phyloP scores from a whole-genome alignment of 345 rosid species.

The Populus alba region DNA sequence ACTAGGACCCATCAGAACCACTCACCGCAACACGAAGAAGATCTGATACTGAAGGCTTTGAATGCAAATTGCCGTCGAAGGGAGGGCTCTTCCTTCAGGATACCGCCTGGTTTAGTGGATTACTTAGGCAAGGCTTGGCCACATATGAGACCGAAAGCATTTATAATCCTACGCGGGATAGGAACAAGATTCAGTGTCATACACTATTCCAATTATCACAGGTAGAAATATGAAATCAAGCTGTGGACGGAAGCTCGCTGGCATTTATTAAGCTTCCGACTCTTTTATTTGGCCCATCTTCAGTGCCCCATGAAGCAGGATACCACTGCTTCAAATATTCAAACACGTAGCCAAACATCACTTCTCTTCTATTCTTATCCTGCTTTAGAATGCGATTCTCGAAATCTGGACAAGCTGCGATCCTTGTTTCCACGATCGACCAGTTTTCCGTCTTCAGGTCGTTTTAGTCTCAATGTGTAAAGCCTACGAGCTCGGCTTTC shows the following conservation, averaged over 20 bases:
- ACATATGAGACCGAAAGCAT: slow-evolving; percentile 8
- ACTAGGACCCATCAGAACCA: background rate
- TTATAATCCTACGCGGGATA: slow-evolving; percentile 2
- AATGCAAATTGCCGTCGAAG: slow-evolving; percentile 21
- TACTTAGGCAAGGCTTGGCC: background rate
- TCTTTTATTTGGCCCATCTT: background rate
- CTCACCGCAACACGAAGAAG: background rate
- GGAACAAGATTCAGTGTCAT: slow-evolving; percentile 8
- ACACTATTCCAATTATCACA: background rate
- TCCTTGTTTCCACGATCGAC: background rate
- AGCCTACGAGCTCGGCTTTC: background rate
- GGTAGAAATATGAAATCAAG: background rate
- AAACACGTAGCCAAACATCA: background rate
- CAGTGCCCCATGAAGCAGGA: slow-evolving; percentile 22
- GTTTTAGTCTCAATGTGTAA: background rate
- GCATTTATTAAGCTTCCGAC: slow-evolving; percentile 6
- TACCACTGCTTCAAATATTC: slow-evolving; percentile 1
- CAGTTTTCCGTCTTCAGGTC: background rate
- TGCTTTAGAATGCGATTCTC: background rate
- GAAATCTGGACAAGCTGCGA: background rate
- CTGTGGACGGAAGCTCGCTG: slow-evolving; percentile 6
- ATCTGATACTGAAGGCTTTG: background rate
- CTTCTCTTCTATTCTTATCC: background rate
- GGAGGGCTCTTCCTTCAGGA: slow-evolving; percentile 9
- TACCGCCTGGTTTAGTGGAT: background rate